These are phyloP conservation scores for Pythium guiyangense DNA, from an alignment of 352 stramenopile species.

Conservation along the genomic window DNA sequence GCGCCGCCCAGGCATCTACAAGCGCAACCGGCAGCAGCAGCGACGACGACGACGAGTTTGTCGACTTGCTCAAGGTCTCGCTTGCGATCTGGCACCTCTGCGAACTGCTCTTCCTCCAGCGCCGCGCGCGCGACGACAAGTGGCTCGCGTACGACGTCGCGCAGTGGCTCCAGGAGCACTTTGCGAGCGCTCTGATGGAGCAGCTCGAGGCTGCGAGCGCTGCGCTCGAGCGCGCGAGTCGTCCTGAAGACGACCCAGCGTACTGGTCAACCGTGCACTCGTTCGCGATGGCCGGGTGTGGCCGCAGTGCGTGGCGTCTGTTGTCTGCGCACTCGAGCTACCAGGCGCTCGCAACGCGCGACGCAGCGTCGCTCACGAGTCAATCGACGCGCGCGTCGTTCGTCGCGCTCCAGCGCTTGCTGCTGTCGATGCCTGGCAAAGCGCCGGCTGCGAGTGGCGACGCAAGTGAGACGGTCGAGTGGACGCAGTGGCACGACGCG, in stretches of 20 bases:
- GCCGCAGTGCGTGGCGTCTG: conserved; percentile 50
- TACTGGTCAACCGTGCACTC: conserved; percentile 71
- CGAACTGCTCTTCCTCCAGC: conserved; percentile 68
- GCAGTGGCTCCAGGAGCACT: conserved; percentile 74
- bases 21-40: not conserved
- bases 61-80: conserved; percentile 73
- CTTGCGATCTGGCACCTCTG: conserved; percentile 77
- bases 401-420: conserved; percentile 51
- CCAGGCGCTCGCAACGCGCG: conserved; percentile 40
- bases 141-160: conserved; percentile 67
- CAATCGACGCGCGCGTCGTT: conserved; percentile 44
- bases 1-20: too few species aligned
- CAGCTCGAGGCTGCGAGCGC: conserved; percentile 40
- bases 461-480: conserved; percentile 20
- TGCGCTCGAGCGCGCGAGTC: conserved; percentile 29
- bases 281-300: conserved; percentile 46
- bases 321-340: conserved; percentile 53
- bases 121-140: conserved; percentile 44
- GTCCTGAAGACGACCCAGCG: conserved; percentile 32
- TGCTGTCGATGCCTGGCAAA: conserved; percentile 61
- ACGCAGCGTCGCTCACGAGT: conserved; percentile 33
- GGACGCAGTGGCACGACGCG: conserved; percentile 64
- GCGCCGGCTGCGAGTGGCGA: conserved; percentile 9
- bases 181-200: conserved; percentile 47
- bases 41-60: conserved; percentile 38